These are phyloP conservation scores for Rhododendron ovatum DNA, from an alignment of 148 eudicot genomes.

Conservation along the genomic window DNA sequence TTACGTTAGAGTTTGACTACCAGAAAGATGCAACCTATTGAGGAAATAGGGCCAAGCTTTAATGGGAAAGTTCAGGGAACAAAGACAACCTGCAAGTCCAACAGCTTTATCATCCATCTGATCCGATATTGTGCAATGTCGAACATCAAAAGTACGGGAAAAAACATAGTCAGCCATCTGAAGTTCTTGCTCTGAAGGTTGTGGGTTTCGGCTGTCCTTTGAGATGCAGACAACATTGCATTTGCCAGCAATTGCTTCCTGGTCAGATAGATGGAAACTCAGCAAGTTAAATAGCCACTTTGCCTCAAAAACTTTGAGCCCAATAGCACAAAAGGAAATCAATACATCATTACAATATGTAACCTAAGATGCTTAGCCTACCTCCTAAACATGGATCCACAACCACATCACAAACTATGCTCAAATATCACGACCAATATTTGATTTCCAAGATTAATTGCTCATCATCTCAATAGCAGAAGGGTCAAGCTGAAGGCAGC, in stretches of 20 bases:
- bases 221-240: slow-evolving; percentile 75
- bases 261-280: slow-evolving; percentile 26
- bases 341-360: not conserved
- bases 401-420: not conserved
- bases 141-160: slow-evolving; percentile 76
- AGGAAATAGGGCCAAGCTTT: slow-evolving; percentile 19
- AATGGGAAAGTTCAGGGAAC: slow-evolving; percentile 12
- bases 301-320: not conserved
- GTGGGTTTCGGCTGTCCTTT: slow-evolving; percentile 58
- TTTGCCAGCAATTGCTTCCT: slow-evolving; percentile 79
- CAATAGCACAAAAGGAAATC: not conserved
- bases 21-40: not conserved
- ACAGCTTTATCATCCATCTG: slow-evolving; percentile 47
- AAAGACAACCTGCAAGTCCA: slow-evolving; percentile 41
- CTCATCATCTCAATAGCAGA: not conserved
- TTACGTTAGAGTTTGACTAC: slow-evolving; percentile 17
- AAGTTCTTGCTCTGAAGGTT: slow-evolving; percentile 60
- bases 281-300: slow-evolving; percentile 13
- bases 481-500: not conserved
- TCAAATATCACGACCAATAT: not conserved
- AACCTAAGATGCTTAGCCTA: not conserved
- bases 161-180: slow-evolving; percentile 56
- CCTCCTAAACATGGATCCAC: not conserved
- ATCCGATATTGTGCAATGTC: slow-evolving; percentile 42
- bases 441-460: not conserved